Conservation (phyloP, 2,329 filamentous ascomycete species). For the Microdochium nivale region DNA sequence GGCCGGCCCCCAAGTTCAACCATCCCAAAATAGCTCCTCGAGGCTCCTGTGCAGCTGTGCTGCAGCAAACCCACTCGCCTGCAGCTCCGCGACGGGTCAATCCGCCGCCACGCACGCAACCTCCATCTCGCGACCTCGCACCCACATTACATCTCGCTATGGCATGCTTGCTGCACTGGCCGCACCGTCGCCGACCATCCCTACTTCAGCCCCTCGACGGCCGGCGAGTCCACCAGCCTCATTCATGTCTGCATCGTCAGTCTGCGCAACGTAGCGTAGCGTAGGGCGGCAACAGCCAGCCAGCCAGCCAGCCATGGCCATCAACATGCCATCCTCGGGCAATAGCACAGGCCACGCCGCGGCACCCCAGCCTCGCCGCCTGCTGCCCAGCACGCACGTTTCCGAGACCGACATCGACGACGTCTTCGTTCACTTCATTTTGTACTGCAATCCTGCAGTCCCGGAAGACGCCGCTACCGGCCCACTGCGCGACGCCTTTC, state of each 20-base stretch:
- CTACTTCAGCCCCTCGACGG: no score
- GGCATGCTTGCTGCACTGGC: no score
- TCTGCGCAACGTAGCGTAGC: neutral
- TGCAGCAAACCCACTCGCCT: no score
- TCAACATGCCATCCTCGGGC: neutral
- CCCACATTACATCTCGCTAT: no score
- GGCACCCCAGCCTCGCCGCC: neutral
- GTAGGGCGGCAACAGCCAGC: neutral
- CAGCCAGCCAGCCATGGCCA: neutral
- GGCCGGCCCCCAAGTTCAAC: no score
- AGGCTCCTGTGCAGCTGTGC: no score
- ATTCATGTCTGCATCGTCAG: no score
- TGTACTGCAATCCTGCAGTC: slow-evolving; percentile 84
- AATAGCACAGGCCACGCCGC: neutral
- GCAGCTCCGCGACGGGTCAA: no score
- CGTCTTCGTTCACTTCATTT: slow-evolving; percentile 75
- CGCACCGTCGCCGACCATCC: no score
- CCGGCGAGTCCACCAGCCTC: no score
- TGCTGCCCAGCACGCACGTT: neutral
- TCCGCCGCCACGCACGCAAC: neutral
- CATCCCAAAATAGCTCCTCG: neutral
- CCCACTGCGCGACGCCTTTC: slow-evolving; percentile 67
- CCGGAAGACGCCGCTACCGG: slow-evolving; percentile 59
- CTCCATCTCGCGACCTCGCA: neutral
- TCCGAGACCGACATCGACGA: slow-evolving; percentile 55